Evolutionary conservation across 164 flowering plant species (phyloP).

Genomic region (Brasenia schreberi): DNA sequence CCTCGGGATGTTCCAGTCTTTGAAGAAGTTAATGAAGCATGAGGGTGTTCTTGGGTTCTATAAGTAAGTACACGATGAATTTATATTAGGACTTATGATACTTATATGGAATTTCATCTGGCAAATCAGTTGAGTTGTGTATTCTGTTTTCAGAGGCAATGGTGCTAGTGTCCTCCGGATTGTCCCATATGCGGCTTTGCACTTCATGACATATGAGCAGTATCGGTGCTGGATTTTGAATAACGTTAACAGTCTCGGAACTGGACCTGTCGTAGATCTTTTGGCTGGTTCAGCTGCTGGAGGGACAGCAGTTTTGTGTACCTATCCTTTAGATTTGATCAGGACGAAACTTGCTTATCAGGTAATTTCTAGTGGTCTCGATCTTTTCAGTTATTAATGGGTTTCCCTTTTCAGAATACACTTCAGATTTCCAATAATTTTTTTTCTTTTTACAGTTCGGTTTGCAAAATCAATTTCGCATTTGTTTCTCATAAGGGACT

Average conservation of each 20-base stretch:
- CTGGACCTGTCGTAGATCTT: conserved; percentile 85
- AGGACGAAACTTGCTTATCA: conserved; percentile 97
- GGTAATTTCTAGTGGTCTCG: conserved; percentile 21
- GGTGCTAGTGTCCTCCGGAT: conserved; percentile 93
- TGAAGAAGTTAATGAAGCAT: conserved; percentile 59
- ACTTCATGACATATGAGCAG: conserved; percentile 92
- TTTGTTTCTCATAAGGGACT: no score
- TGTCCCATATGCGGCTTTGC: conserved; percentile 92
- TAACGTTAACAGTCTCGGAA: conserved; percentile 60
- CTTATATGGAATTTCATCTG: neutral
- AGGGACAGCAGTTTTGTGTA: conserved; percentile 93
- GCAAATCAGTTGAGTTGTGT: neutral
- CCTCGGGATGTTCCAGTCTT: conserved; percentile 59
- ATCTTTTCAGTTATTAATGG: neutral
- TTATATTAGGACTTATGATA: neutral
- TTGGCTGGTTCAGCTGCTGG: conserved; percentile 95
- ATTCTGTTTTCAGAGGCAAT: conserved; percentile 54
- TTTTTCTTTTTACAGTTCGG: no score
- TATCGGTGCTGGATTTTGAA: conserved; percentile 70
- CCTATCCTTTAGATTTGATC: conserved; percentile 89
- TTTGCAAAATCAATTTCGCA: no score
- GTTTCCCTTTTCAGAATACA: no score
- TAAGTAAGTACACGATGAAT: conserved; percentile 46
- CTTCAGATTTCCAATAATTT: no score
- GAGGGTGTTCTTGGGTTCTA: conserved; percentile 84